Evolutionary conservation across 805 yeast species (phyloP), one percentile per base, ranked within the genome.

Genomic region (Pichia sporocuriosa): DNA sequence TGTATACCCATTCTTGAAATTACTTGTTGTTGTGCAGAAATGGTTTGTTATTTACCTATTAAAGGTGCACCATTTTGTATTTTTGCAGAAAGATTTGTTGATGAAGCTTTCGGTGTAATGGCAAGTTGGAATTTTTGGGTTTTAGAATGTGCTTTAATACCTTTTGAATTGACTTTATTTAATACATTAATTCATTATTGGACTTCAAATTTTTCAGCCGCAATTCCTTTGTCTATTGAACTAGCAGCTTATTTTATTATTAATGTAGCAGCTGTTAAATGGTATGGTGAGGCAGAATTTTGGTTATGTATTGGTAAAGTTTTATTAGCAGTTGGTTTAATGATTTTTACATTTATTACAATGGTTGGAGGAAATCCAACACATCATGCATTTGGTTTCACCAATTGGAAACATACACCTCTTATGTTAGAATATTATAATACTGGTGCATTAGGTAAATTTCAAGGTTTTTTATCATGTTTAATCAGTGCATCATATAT

Each of bases 401-500:
- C 79, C 34, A 69, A 73, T 54, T 79, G 79, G 74, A 38, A 42
- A 31, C 43, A 39, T 19, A 34, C 46, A 3, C 51, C 56, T 6
- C 44, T 47, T 1, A 55, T 55, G 58, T 35, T 52, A 11, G 66
- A 63, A 42, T 63, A 62, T 53, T 54, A 63, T 17, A 46, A 55
- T 23, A 53, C 58, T 1, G 76, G 75, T 0, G 48, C 49, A 4
- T 48, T 69, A 8, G 77, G 76, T 12, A 51, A 69, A 45, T 70
- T 69, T 45, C 65, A 68, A 48, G 76, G 75, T 3, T 69, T 64
- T 44, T 49, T 69, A 49, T 59, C 62, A 72, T 86, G 58, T 54
- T 81, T 43, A 68, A 77, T 48, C 72, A 75, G 50, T 86, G 94
- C 35, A 20, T 69, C 83, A 19, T 85, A 80, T 59, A 82, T 90